Evolutionary conservation across 2,329 filamentous ascomycete species (phyloP).

Genomic region (Neonectria coccinea): DNA sequence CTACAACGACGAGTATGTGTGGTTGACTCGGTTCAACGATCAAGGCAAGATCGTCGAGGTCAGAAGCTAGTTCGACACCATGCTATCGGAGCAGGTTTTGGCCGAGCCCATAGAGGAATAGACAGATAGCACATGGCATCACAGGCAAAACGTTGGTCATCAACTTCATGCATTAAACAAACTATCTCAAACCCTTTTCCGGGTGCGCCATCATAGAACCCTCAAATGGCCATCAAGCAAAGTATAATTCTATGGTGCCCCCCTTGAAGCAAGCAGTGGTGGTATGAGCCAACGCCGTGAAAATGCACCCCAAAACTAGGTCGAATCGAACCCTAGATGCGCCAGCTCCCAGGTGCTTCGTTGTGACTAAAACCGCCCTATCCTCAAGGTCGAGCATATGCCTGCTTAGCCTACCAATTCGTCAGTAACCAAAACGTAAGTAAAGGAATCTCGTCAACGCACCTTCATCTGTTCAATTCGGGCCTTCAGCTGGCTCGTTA

Average conservation of each 20-base stretch:
- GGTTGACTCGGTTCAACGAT: conserved; percentile 40
- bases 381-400: conserved; percentile 57
- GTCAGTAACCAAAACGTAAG: conserved; percentile 21
- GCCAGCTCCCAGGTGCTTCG: conserved; percentile 32
- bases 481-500: conserved; percentile 96
- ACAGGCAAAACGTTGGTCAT: conserved; percentile 28
- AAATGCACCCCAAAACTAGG: conserved; percentile 45
- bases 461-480: conserved; percentile 99
- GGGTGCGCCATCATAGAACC: conserved; percentile 41
- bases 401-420: conserved; percentile 60
- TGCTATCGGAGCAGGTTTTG: conserved; percentile 38
- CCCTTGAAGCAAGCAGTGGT: conserved; percentile 42
- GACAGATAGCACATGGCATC: not conserved
- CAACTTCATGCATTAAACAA: conserved; percentile 46
- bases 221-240: conserved; percentile 36
- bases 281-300: conserved; percentile 46
- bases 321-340: conserved; percentile 40
- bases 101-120: conserved; percentile 13
- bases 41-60: conserved; percentile 42
- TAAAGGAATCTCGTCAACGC: conserved; percentile 33
- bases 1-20: conserved; percentile 44
- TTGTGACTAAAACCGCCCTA: conserved; percentile 7
- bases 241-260: conserved; percentile 38
- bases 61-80: conserved; percentile 41
- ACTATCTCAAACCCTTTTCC: conserved; percentile 42